Percentiles rank a stretch among this genome's conserved stretches.
phyloP scores from a whole-genome alignment of 306 rosid species.

The Pachyrhizus erosus region DNA sequence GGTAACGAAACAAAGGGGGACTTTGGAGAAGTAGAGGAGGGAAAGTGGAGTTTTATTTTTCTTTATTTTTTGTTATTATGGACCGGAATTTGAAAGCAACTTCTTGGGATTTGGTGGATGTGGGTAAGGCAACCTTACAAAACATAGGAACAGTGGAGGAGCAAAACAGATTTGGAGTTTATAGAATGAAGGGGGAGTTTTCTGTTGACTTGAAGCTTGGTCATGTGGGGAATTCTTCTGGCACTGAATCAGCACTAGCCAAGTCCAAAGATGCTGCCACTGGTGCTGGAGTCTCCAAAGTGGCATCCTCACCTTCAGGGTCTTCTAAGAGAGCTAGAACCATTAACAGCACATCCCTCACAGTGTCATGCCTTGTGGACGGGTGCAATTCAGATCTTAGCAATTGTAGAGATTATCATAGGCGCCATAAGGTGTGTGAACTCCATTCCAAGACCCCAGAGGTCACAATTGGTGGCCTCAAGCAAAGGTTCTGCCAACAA shows the following conservation, averaged over 20 bases:
- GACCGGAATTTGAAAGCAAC: conserved; percentile 83
- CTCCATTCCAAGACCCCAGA: conserved; percentile 78
- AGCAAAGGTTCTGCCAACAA: conserved; percentile 66
- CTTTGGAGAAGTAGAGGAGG: conserved; percentile 29
- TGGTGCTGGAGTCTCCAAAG: conserved; percentile 49
- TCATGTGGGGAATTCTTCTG: conserved; percentile 60
- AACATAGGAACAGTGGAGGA: conserved; percentile 57
- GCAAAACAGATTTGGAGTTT: conserved; percentile 60
- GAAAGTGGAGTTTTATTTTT: conserved; percentile 18
- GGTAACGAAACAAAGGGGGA: conserved; percentile 41
- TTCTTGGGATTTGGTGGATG: conserved; percentile 38
- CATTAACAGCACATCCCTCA: conserved; percentile 41
- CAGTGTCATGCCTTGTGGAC: conserved; percentile 72
- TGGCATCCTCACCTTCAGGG: conserved; percentile 49
- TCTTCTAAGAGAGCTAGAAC: conserved; percentile 66
- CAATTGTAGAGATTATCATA: conserved; percentile 77
- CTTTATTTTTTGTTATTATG: conserved; percentile 49
- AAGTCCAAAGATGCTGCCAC: conserved; percentile 56
- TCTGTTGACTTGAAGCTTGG: conserved; percentile 95
- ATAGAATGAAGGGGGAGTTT: conserved; percentile 57
- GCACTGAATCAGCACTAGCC: conserved; percentile 34
- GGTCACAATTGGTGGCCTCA: conserved; percentile 64
- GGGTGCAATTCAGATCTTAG: conserved; percentile 80
- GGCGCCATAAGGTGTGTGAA: conserved; percentile 85
- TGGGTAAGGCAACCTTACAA: conserved; percentile 52